Percentiles rank a stretch among this genome's conserved stretches.
Evolutionary conservation across 805 yeast genomes (phyloP).

Genomic region (Candida fluviatilis): DNA sequence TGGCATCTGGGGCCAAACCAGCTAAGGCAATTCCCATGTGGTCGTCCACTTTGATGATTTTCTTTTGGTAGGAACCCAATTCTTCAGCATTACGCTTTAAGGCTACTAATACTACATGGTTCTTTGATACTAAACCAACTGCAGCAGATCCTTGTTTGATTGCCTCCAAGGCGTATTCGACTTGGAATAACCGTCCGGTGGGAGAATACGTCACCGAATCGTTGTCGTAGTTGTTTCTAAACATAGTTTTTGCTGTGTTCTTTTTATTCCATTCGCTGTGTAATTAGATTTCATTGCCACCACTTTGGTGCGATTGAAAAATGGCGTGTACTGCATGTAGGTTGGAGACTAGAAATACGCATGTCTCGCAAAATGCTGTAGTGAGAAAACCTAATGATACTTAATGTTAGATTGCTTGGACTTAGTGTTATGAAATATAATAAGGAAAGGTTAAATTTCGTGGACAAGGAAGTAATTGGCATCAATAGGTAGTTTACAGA

Average conservation of each 20-base stretch:
- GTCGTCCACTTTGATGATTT: slow-evolving; percentile 84
- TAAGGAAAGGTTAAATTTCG: too few species aligned
- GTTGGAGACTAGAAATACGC: too few species aligned
- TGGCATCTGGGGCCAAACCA: slow-evolving; percentile 97
- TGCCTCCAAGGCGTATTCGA: slow-evolving; percentile 87
- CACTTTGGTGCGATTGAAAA: not conserved
- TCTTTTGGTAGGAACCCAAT: slow-evolving; percentile 93
- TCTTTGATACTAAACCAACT: slow-evolving; percentile 84
- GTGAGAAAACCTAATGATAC: too few species aligned
- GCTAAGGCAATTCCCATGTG: slow-evolving; percentile 95
- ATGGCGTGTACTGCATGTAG: too few species aligned
- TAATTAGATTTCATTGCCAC: not conserved
- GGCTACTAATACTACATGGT: slow-evolving; percentile 88
- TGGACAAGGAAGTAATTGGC: too few species aligned
- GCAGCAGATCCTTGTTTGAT: slow-evolving; percentile 98
- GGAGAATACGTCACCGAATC: slow-evolving; percentile 98
- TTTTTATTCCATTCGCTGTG: too few species aligned
- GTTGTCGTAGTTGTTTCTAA: slow-evolving; percentile 97
- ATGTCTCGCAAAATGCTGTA: too few species aligned
- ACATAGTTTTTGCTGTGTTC: slow-evolving; percentile 44
- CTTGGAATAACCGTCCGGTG: slow-evolving; percentile 87
- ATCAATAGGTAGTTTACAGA: too few species aligned
- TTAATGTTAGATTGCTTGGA: too few species aligned
- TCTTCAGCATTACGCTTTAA: slow-evolving; percentile 96
- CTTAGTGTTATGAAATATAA: too few species aligned